Evolutionary conservation across 352 stramenopile genomes (phyloP).

Genomic region (Phytopythium helicoides): DNA sequence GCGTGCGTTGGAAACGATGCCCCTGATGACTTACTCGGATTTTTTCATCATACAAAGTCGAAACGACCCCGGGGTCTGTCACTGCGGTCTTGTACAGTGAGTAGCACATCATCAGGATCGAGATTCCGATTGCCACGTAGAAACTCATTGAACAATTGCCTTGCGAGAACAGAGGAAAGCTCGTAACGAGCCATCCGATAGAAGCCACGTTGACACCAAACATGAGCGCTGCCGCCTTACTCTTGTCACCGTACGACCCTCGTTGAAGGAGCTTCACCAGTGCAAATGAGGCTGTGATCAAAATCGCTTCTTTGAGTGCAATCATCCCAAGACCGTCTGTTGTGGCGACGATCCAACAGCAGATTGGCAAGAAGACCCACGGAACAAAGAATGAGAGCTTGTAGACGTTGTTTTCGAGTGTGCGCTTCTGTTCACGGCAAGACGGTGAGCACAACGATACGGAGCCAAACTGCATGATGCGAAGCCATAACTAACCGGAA

Average conservation of each 20-base stretch:
- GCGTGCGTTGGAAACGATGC: too few species aligned
- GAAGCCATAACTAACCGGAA: conserved; percentile 20
- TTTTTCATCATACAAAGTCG: conserved; percentile 68
- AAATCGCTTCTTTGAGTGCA: conserved; percentile 26
- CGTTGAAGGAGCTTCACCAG: conserved; percentile 49
- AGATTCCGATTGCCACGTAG: conserved; percentile 16
- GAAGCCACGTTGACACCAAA: conserved; percentile 78
- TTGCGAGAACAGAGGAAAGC: conserved; percentile 33
- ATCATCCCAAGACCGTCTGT: conserved; percentile 34
- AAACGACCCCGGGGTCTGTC: conserved; percentile 57
- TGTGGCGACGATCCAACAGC: conserved; percentile 34
- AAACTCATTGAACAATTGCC: conserved; percentile 27
- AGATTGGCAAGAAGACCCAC: conserved; percentile 55
- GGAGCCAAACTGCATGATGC: background rate
- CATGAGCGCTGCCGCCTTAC: conserved; percentile 68
- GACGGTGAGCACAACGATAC: background rate
- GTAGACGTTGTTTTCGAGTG: conserved; percentile 61
- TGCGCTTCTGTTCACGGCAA: conserved; percentile 34
- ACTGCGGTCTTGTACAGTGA: conserved; percentile 57
- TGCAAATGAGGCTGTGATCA: conserved; percentile 27
- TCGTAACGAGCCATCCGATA: conserved; percentile 54
- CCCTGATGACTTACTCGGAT: conserved; percentile 39
- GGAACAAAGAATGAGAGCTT: conserved; percentile 76
- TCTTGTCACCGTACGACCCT: conserved; percentile 69
- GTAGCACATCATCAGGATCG: conserved; percentile 36